A percentile compares a stretch with the other conserved stretches of the same genome.
Evolutionary conservation across 2,329 filamentous ascomycete species (phyloP).

Genomic region (Immersiporthe knoxdaviesiana): DNA sequence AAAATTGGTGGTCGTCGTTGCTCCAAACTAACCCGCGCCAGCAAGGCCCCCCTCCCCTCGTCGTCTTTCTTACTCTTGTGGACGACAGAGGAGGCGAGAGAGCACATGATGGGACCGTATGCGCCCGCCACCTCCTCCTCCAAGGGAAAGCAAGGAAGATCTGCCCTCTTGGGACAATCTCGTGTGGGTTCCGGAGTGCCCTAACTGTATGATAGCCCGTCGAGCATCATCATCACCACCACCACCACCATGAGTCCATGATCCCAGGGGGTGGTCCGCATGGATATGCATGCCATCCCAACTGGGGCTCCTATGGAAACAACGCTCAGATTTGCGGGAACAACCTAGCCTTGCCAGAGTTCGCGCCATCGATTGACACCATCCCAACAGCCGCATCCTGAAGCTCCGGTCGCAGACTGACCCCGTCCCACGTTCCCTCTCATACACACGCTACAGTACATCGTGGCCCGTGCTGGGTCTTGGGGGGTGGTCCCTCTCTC

Average conservation of each 20-base stretch:
- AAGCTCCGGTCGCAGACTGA: constrained; percentile 22
- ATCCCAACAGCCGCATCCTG: constrained; percentile 19
- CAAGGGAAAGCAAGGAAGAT: background rate
- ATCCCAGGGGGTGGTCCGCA: constrained; percentile 10
- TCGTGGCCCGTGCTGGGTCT: constrained; percentile 9
- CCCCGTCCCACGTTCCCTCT: constrained; percentile 12
- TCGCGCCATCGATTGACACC: constrained; percentile 10
- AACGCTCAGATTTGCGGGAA: constrained; percentile 26
- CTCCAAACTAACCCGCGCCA: background rate
- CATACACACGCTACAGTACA: too few species aligned
- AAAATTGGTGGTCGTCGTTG: background rate
- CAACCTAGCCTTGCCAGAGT: constrained; percentile 18
- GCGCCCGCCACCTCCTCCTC: background rate
- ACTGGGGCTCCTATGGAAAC: constrained; percentile 16
- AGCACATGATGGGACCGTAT: background rate
- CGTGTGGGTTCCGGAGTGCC: background rate
- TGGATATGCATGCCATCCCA: constrained; percentile 27
- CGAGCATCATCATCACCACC: background rate
- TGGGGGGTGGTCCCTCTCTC: background rate
- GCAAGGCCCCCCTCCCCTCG: background rate
- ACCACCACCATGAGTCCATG: background rate
- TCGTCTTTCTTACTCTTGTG: background rate
- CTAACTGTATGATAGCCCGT: background rate
- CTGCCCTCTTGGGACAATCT: background rate
- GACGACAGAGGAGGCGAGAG: background rate